Evolutionary conservation across 2,329 filamentous ascomycete genomes (phyloP).

Genomic region (Graphilbum fragrans): DNA sequence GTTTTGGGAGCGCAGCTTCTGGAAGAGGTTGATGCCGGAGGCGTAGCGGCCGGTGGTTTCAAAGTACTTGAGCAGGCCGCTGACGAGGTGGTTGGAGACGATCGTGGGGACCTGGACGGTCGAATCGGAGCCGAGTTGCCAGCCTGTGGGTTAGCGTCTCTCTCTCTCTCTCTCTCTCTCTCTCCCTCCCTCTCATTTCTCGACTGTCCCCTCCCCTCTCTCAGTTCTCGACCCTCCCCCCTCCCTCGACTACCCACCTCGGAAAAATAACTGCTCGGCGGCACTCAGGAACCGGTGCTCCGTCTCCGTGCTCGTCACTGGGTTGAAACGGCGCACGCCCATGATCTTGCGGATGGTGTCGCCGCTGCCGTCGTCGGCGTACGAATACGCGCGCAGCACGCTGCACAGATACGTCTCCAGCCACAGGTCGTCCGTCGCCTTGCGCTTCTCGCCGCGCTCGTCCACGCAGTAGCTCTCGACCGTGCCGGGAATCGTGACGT

Average conservation of each 20-base stretch:
- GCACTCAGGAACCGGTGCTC: slow-evolving; percentile 94
- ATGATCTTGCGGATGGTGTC: slow-evolving; percentile 95
- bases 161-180: no score
- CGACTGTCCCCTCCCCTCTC: no score
- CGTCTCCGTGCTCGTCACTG: slow-evolving; percentile 93
- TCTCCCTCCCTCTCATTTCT: no score
- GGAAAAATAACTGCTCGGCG: slow-evolving; percentile 89
- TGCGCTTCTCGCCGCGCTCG: slow-evolving; percentile 87
- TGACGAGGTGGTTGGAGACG: slow-evolving; percentile 88
- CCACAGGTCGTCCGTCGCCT: slow-evolving; percentile 90
- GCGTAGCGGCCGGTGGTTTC: slow-evolving; percentile 88
- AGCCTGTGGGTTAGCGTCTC: no score
- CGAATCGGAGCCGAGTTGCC: slow-evolving; percentile 91
- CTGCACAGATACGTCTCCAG: slow-evolving; percentile 95
- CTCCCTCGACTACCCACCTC: no score
- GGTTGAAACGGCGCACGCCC: slow-evolving; percentile 94
- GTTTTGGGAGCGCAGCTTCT: slow-evolving; percentile 84
- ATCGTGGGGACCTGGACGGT: slow-evolving; percentile 96
- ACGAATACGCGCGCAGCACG: slow-evolving; percentile 86
- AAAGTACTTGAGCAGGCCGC: slow-evolving; percentile 90
- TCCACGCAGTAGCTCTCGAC: slow-evolving; percentile 97
- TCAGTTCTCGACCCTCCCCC: no score
- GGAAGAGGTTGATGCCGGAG: slow-evolving; percentile 94
- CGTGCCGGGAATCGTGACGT: slow-evolving; percentile 91
- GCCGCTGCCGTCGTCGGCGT: slow-evolving; percentile 89